Base-by-base conservation (phyloP, 495 filamentous ascomycete genomes). In the Paragyromitra xinjiangensis region DNA sequence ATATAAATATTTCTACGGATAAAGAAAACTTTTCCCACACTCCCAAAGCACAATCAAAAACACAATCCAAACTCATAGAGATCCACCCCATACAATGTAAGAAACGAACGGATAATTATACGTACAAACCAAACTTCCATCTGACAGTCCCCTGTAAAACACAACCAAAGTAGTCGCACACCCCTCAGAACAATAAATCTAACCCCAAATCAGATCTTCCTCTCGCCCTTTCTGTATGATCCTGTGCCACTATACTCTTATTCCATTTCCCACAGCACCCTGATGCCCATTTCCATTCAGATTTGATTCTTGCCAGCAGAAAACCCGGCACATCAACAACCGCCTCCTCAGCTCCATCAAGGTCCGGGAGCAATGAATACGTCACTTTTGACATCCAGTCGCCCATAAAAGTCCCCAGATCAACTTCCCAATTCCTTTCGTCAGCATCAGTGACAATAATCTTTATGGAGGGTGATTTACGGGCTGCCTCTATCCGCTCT, bases 361-460 rank as follows among this genome's bases (percentile, higher is more conserved):
- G 78, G 72, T 92, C 90, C 1, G 90, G 87, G 55, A 84, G 80
- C 14, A 93, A 81, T 12, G 83, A 84, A 71, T 93, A 93, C n/a
- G 76, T 69, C 29, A 93, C 88, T 66, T 83, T 81, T n/a, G 85
- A 88, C 63, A 84, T 86, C 45, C 89, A 82, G 5, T 83, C 82
- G 9, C 91, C 91, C 14, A 93, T 81, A 81, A 88, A 93, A 0
- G 51, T 86, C 87, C 53, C 65, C 22, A 72, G 14, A 3, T 86
- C 87, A 4, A 92, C 80, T 6, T 85, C 84, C 64, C 86, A 84
- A 14, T 84, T 85, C 56, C 89, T 86, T 1, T 83, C 70, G 39
- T 84, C 74, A 9, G 51, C 53, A 42, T 77, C 81, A 59, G 56
- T 88, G 64, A 90, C 85, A 2, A 88, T 83, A 6, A 92, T 85